Evolutionary conservation across 805 yeast genomes (phyloP).

Genomic region (Starmera quercuum): DNA sequence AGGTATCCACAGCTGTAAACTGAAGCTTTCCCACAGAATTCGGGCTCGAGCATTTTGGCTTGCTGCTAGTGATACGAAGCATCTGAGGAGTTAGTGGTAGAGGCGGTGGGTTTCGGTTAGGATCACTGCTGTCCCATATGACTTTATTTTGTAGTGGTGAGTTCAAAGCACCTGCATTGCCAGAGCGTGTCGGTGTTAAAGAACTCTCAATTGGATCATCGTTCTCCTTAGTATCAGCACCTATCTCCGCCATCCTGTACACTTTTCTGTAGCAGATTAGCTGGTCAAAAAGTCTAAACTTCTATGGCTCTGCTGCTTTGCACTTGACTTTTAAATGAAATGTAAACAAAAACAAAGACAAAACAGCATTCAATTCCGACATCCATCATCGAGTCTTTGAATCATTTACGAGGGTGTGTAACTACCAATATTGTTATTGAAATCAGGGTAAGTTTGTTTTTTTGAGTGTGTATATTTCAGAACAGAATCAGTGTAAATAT

Average conservation of each 20-base stretch:
- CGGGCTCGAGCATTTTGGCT: slow-evolving; percentile 6
- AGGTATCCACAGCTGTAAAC: slow-evolving; percentile 10
- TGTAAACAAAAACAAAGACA: neutral
- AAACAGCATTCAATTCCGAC: neutral
- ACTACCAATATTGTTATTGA: neutral
- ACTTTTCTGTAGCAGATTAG: neutral
- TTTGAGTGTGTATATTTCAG: neutral
- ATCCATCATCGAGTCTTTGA: neutral
- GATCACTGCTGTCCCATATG: slow-evolving; percentile 34
- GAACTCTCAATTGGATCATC: neutral
- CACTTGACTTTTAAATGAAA: neutral
- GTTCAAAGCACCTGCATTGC: neutral
- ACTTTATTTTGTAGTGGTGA: neutral
- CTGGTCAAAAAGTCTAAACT: neutral
- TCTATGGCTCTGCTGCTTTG: neutral
- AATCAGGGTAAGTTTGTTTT: neutral
- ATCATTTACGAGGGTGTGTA: neutral
- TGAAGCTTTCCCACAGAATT: slow-evolving; percentile 17
- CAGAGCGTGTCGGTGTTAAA: neutral
- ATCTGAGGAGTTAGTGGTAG: slow-evolving; percentile 32
- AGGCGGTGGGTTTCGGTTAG: slow-evolving; percentile 32
- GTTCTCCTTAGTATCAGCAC: neutral
- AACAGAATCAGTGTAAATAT: neutral
- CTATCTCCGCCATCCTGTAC: neutral
- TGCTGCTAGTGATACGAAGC: slow-evolving; percentile 17